A percentile compares a stretch with the other conserved stretches of the same genome.
Conservation (phyloP, 139 green algal species). For the Volvox africanus region DNA sequence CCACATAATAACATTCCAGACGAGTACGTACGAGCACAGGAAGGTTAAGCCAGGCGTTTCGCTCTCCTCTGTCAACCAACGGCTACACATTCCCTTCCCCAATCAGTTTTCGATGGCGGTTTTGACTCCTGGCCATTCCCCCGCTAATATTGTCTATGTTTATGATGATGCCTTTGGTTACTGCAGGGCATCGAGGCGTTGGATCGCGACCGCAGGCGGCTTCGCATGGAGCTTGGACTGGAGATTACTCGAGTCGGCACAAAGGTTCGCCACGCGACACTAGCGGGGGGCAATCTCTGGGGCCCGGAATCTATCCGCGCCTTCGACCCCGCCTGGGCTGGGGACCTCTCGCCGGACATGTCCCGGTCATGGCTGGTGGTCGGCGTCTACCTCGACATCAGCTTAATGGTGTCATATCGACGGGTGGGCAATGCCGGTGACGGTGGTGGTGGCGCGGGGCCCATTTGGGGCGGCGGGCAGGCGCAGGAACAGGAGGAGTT, state of each 20-base stretch:
- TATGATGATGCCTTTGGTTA: background rate
- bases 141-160: background rate
- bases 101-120: too few species aligned
- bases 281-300: conserved; percentile 41
- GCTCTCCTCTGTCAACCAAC: too few species aligned
- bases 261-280: background rate
- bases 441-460: background rate
- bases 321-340: background rate
- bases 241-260: background rate
- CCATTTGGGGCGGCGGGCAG: background rate
- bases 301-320: background rate
- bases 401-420: background rate
- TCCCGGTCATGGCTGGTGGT: conserved; percentile 35
- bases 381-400: background rate
- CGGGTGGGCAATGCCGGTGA: background rate
- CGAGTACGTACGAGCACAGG: too few species aligned
- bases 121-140: background rate
- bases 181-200: conserved; percentile 26
- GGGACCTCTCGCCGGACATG: background rate
- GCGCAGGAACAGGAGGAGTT: background rate
- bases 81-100: too few species aligned
- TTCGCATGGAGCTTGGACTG: background rate
- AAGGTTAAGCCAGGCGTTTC: too few species aligned
- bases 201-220: conserved; percentile 17
- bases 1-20: too few species aligned